Conservation (phyloP, 331 rosid species). For the Malus hybrid region DNA sequence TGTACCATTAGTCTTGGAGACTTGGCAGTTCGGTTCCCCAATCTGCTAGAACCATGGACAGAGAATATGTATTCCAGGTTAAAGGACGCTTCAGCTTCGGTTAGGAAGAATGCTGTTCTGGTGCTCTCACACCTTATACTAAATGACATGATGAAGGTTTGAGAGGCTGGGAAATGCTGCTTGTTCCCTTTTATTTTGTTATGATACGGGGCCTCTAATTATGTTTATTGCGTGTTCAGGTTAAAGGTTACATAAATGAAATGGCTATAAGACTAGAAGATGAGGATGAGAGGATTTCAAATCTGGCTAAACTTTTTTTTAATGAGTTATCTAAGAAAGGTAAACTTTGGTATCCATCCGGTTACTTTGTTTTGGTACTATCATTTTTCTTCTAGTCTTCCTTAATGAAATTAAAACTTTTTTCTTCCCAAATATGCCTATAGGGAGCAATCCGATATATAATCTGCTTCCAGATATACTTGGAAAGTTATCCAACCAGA, state of each 20-base stretch:
- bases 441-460: slow-evolving; percentile 92
- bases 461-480: slow-evolving; percentile 96
- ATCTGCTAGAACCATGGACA: slow-evolving; percentile 95
- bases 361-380: slow-evolving; percentile 16
- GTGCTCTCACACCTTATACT: slow-evolving; percentile 98
- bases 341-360: too few relatives aligned
- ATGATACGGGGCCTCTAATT: not conserved
- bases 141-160: slow-evolving; percentile 99
- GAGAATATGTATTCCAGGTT: slow-evolving; percentile 90
- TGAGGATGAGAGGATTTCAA: too few relatives aligned
- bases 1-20: slow-evolving; percentile 95
- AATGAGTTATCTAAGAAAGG: not conserved
- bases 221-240: slow-evolving; percentile 37
- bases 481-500: slow-evolving; percentile 74
- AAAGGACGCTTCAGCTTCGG: slow-evolving; percentile 65
- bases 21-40: slow-evolving; percentile 93
- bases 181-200: slow-evolving; percentile 8
- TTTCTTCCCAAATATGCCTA: slow-evolving; percentile 9
- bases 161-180: slow-evolving; percentile 6
- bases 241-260: slow-evolving; percentile 52
- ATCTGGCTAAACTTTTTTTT: too few relatives aligned
- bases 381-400: slow-evolving; percentile 13
- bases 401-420: not conserved
- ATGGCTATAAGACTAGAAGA: too few relatives aligned
- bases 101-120: slow-evolving; percentile 91